Conservation (phyloP, 2,329 filamentous ascomycete genomes). For the Aureobasidium lini region DNA sequence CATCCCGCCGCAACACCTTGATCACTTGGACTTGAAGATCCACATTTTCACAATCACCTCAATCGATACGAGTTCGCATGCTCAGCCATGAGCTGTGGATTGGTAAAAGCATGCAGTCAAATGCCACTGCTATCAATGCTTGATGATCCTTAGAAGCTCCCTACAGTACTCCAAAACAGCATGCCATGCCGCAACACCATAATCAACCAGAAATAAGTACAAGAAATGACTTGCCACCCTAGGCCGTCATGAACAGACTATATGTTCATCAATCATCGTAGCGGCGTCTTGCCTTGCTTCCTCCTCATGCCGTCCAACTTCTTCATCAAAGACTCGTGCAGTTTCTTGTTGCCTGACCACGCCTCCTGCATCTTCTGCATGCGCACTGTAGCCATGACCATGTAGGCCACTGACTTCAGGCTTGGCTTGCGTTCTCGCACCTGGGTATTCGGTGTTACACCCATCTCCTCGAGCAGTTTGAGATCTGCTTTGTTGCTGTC, state of each 20-base stretch:
- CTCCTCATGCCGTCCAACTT: constrained; percentile 40
- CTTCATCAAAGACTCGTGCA: constrained; percentile 39
- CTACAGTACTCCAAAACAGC: neutral
- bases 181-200: neutral
- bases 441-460: constrained; percentile 49
- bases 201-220: neutral
- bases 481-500: constrained; percentile 86
- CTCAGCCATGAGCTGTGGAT: neutral
- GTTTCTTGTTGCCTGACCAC: constrained; percentile 45
- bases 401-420: constrained; percentile 41
- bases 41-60: neutral
- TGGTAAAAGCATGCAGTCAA: neutral
- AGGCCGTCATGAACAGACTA: neutral
- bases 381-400: constrained; percentile 43
- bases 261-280: constrained; percentile 12
- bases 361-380: constrained; percentile 43
- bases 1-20: no score
- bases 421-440: constrained; percentile 38
- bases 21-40: neutral
- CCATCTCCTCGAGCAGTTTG: constrained; percentile 76
- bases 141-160: neutral
- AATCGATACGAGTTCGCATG: neutral
- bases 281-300: constrained; percentile 15
- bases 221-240: neutral
- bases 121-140: neutral